These are phyloP conservation scores for Penicillium chermesinum DNA, from an alignment of 495 filamentous ascomycete genomes.

Conservation along the genomic window DNA sequence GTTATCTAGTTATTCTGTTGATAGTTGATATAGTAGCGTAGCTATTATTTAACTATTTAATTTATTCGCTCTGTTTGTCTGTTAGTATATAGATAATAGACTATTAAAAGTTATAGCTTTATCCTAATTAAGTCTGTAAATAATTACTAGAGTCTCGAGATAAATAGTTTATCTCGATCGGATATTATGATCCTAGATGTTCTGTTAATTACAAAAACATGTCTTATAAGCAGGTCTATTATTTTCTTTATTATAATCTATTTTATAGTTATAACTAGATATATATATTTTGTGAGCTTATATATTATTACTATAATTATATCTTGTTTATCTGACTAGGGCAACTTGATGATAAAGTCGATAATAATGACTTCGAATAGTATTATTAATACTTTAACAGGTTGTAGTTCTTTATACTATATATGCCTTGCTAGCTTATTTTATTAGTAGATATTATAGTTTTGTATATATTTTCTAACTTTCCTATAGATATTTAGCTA, in stretches of 20 bases:
- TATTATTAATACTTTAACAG: not conserved
- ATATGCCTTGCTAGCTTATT: not conserved
- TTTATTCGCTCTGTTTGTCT: conserved; percentile 10
- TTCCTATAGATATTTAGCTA: not conserved
- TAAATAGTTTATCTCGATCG: conserved; percentile 5
- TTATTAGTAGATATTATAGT: not conserved
- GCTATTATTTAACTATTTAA: conserved; percentile 6
- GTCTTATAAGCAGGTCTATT: not conserved
- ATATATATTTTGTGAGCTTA: not conserved
- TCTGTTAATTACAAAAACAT: not conserved
- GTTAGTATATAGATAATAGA: conserved; percentile 7
- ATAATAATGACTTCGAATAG: not conserved
- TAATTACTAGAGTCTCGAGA: conserved; percentile 2
- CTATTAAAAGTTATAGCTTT: conserved; percentile 5
- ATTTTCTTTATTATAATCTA: not conserved
- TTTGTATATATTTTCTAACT: not conserved
- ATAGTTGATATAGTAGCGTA: conserved; percentile 7
- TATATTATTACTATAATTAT: not conserved
- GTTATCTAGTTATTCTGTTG: conserved; percentile 6
- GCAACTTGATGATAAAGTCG: not conserved
- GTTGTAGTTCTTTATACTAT: not conserved
- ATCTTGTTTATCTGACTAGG: not conserved
- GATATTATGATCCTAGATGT: not conserved
- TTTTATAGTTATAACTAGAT: not conserved
- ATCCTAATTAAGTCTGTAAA: conserved; percentile 1